These are phyloP conservation scores for Fomitopsis schrenkii DNA, from an alignment of 1,284 basidiomycete genomes.

Conservation along the genomic window DNA sequence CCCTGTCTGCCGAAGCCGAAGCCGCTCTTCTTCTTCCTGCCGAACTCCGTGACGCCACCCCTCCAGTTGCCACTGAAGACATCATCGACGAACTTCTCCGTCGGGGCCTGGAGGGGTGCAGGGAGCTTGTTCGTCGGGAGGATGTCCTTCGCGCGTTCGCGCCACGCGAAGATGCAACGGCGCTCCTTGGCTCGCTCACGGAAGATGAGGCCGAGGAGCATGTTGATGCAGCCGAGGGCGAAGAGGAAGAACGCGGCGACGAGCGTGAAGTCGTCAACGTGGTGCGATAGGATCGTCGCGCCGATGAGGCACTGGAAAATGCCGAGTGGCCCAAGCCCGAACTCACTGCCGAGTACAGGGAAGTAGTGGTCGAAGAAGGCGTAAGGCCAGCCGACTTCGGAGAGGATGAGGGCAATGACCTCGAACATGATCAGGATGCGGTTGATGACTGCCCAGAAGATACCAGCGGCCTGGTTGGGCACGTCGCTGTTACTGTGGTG, in stretches of 20 bases:
- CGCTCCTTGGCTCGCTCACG: slow-evolving; percentile 56
- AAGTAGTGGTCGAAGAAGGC: slow-evolving; percentile 78
- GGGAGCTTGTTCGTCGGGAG: slow-evolving; percentile 46
- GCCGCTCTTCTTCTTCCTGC: slow-evolving; percentile 35
- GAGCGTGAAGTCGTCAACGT: slow-evolving; percentile 81
- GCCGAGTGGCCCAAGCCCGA: slow-evolving; percentile 83
- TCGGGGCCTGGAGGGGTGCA: slow-evolving; percentile 39
- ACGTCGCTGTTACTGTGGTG: slow-evolving; percentile 66
- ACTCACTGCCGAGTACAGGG: slow-evolving; percentile 76
- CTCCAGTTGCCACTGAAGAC: slow-evolving; percentile 21
- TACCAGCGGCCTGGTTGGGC: slow-evolving; percentile 85
- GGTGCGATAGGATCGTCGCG: slow-evolving; percentile 79
- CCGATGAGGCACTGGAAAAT: slow-evolving; percentile 84
- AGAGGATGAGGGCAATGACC: slow-evolving; percentile 72
- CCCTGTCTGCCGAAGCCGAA: slow-evolving; percentile 69
- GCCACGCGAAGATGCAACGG: slow-evolving; percentile 64
- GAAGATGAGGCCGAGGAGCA: slow-evolving; percentile 74
- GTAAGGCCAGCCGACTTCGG: slow-evolving; percentile 77
- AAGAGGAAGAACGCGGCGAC: slow-evolving; percentile 86
- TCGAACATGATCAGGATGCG: slow-evolving; percentile 82
- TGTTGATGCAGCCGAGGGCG: slow-evolving; percentile 79
- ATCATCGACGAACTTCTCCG: slow-evolving; percentile 30
- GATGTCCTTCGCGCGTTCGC: slow-evolving; percentile 51
- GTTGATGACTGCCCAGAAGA: slow-evolving; percentile 86
- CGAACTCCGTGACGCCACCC: slow-evolving; percentile 12